Base-by-base conservation (phyloP, 2,329 filamentous ascomycete species). In the Orbilia oligospora region DNA sequence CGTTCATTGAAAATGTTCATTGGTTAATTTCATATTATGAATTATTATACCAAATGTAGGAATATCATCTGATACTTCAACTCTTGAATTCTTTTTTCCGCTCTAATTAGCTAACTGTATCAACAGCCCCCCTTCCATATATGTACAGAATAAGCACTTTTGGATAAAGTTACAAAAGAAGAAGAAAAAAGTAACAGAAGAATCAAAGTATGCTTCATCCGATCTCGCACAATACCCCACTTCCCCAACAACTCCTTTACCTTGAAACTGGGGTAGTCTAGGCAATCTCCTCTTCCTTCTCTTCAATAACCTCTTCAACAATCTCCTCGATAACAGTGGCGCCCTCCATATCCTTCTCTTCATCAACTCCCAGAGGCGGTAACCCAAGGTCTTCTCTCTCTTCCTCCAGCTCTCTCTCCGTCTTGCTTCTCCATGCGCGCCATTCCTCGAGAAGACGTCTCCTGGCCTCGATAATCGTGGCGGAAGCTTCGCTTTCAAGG, bases 401-500 rank as follows among this genome's bases (percentile, higher is more conserved):
- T 82, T 93, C 91, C 77, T 86, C 85, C 61, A 95, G 84, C 83
- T 97, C 90, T 81, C 88, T 88, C 85, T 92, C 90, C 81, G 93
- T 89, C 77, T 88, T 87, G 83, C 90, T 89, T 84, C 94, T 89
- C 93, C 94, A 99, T 72, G 90, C 90, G 82, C 91, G 85, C 96
- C 96, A 99, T 86, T 98, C 95, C 81, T 92, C 90, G 82, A 99
- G 90, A 83, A 93, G 87, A 82, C 90, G 88, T 84, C 95, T 91
- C 82, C 96, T 90, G 81, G 90, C 91, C 86, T 98, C 95, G 80
- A 99, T 92, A 64, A 99, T 94, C 41, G 61, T 71, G 9, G 94
- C 95, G 83, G 94, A 90, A 86, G 98, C 96, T 82, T 95, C 96
- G 71, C 93, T 95, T 80, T 94, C 95, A 84, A 95, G 94, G 84